Conservation (phyloP, 208 protist genomes). For the Balamuthia mandrillaris region DNA sequence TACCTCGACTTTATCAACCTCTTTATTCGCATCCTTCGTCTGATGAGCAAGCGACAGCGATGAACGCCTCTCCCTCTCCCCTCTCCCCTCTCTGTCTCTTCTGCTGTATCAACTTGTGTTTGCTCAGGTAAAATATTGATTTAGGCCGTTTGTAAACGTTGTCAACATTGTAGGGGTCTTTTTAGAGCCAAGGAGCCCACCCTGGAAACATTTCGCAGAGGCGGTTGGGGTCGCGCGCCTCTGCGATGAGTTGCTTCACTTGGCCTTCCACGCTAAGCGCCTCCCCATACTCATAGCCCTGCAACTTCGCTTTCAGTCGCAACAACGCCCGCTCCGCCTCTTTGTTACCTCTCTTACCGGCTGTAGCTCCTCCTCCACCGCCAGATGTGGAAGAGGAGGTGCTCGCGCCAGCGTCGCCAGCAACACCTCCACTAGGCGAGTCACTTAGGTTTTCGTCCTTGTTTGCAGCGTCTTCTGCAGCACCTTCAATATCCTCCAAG, state of each 20-base stretch:
- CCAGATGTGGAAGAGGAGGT: too few species aligned
- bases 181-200: slow-evolving; percentile 48
- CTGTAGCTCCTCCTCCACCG: background rate
- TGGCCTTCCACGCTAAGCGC: slow-evolving; percentile 47
- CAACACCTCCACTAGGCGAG: too few species aligned
- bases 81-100: too few species aligned
- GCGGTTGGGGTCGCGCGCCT: slow-evolving; percentile 33
- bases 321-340: slow-evolving; percentile 54
- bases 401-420: too few species aligned
- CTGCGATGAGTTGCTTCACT: slow-evolving; percentile 48
- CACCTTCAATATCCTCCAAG: background rate
- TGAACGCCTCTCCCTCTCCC: too few species aligned
- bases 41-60: background rate
- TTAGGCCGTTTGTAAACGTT: too few species aligned
- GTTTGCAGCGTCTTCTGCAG: too few species aligned
- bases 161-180: background rate
- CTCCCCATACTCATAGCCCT: slow-evolving; percentile 50
- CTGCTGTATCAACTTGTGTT: too few species aligned
- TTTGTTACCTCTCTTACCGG: slow-evolving; percentile 33
- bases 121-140: too few species aligned
- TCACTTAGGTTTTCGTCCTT: too few species aligned
- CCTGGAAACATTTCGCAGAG: slow-evolving; percentile 48
- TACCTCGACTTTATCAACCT: slow-evolving; percentile 34
- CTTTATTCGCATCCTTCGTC: background rate
- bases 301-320: slow-evolving; percentile 49